Conservation (phyloP, 1,284 basidiomycete genomes). For the Schizopora paradoxa region DNA sequence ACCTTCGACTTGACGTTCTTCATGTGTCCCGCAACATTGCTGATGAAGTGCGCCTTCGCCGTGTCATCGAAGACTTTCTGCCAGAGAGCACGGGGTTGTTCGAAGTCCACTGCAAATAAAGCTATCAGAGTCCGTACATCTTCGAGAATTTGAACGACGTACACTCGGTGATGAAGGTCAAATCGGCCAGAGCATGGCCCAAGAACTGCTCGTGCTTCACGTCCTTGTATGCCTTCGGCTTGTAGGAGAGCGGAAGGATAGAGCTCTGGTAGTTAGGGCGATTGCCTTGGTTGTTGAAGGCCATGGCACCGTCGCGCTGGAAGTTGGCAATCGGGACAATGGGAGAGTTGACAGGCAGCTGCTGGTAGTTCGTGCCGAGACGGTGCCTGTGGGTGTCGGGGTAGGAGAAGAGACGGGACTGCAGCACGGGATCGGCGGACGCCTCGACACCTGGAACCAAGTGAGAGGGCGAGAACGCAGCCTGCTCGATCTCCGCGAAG, state of each 20-base stretch:
- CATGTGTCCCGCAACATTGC: slow-evolving; percentile 76
- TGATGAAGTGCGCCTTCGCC: slow-evolving; percentile 63
- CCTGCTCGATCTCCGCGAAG: slow-evolving; percentile 84
- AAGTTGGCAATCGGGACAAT: slow-evolving; percentile 76
- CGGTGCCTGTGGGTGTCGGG: slow-evolving; percentile 91
- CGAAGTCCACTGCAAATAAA: slow-evolving; percentile 69
- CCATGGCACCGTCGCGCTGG: slow-evolving; percentile 72
- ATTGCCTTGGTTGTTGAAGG: slow-evolving; percentile 73
- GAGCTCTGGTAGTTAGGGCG: slow-evolving; percentile 85
- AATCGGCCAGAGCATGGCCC: slow-evolving; percentile 66
- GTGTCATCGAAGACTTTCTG: slow-evolving; percentile 70
- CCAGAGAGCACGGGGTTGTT: slow-evolving; percentile 83
- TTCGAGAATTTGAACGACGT: slow-evolving; percentile 27
- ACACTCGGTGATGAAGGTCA: slow-evolving; percentile 78
- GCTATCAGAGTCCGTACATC: background rate
- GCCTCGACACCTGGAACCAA: slow-evolving; percentile 84
- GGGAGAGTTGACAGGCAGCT: slow-evolving; percentile 87
- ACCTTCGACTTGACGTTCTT: slow-evolving; percentile 56
- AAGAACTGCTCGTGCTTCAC: slow-evolving; percentile 71
- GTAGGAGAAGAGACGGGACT: slow-evolving; percentile 92
- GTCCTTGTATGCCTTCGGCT: slow-evolving; percentile 34
- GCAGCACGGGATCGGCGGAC: slow-evolving; percentile 85
- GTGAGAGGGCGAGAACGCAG: slow-evolving; percentile 84
- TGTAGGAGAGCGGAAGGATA: slow-evolving; percentile 58
- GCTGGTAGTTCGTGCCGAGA: slow-evolving; percentile 82